These are phyloP conservation scores for Moesziomyces globuligerus DNA, from an alignment of 1,284 basidiomycete species.

Conservation along the genomic window DNA sequence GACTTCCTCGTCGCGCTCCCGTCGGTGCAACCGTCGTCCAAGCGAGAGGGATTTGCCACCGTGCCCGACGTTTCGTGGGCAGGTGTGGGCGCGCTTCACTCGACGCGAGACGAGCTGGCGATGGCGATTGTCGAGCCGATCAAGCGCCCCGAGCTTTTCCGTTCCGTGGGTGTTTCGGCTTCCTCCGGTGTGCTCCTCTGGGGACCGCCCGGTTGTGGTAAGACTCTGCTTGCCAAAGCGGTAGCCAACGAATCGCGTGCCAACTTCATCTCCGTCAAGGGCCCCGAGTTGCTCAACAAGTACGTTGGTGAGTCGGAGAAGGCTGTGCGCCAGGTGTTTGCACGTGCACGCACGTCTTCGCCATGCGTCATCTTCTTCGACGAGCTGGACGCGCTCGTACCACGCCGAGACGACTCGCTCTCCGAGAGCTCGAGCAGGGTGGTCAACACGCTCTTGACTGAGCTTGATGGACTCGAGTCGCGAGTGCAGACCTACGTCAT, in stretches of 20 bases:
- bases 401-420: constrained; percentile 85
- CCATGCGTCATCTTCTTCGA: constrained; percentile 95
- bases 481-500: constrained; percentile 91
- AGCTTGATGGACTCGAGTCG: constrained; percentile 91
- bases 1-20: constrained; percentile 80
- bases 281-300: constrained; percentile 93
- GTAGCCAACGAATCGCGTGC: constrained; percentile 93
- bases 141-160: constrained; percentile 86
- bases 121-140: constrained; percentile 99
- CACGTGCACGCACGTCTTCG: constrained; percentile 83
- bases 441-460: constrained; percentile 95
- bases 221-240: constrained; percentile 93
- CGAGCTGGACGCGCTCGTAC: constrained; percentile 95
- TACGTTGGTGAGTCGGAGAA: constrained; percentile 98
- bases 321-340: constrained; percentile 92
- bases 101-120: constrained; percentile 86
- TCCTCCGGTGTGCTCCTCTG: constrained; percentile 85
- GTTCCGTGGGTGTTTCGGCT: constrained; percentile 82
- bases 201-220: constrained; percentile 98
- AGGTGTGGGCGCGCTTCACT: constrained; percentile 90
- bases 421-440: constrained; percentile 96
- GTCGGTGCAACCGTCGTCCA: constrained; percentile 91
- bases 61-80: constrained; percentile 95
- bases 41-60: constrained; percentile 96
- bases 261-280: constrained; percentile 97